Percentiles rank a stretch among this genome's conserved stretches.
Evolutionary conservation across 2,329 filamentous ascomycete species (phyloP).

Genomic region (Cladosporium cucumerinum): DNA sequence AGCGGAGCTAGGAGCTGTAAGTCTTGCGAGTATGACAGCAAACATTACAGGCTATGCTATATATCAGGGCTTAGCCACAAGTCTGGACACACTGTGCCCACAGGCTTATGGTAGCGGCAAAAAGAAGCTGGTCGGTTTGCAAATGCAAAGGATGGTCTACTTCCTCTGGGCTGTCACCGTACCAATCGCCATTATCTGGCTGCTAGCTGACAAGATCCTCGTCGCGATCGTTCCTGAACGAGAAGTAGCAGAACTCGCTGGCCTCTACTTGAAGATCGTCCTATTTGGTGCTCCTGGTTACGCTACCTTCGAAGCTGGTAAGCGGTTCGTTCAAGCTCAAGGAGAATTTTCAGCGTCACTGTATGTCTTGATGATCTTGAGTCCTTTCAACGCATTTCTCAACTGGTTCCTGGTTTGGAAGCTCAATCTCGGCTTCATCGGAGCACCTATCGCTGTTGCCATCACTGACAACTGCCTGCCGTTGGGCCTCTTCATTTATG

Average conservation of each 20-base stretch:
- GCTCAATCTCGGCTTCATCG: conserved; percentile 65
- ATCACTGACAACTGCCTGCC: conserved; percentile 73
- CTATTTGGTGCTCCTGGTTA: conserved; percentile 70
- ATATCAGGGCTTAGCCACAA: conserved; percentile 68
- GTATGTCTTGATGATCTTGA: conserved; percentile 75
- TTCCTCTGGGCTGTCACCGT: conserved; percentile 69
- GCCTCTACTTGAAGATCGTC: conserved; percentile 67
- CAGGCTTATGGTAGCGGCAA: conserved; percentile 90
- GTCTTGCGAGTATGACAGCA: conserved; percentile 45
- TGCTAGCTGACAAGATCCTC: conserved; percentile 63
- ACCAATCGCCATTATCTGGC: conserved; percentile 71
- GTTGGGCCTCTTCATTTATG: conserved; percentile 66
- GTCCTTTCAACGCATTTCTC: conserved; percentile 72
- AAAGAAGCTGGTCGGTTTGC: conserved; percentile 79
- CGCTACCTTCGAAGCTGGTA: conserved; percentile 71
- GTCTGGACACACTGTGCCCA: conserved; percentile 83
- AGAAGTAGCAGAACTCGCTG: conserved; percentile 66
- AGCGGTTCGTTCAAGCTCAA: conserved; percentile 83
- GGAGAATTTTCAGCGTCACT: conserved; percentile 78
- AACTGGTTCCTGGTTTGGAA: conserved; percentile 77
- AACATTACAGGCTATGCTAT: conserved; percentile 46
- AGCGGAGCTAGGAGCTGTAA: conserved; percentile 44
- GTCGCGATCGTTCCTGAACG: conserved; percentile 63
- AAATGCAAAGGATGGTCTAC: conserved; percentile 74
- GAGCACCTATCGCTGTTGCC: conserved; percentile 72